Percentiles rank a stretch among this genome's conserved stretches.
These are phyloP conservation scores for Ophiostoma sp. DNA, from an alignment of 2,329 filamentous ascomycete species.

Conservation along the genomic window DNA sequence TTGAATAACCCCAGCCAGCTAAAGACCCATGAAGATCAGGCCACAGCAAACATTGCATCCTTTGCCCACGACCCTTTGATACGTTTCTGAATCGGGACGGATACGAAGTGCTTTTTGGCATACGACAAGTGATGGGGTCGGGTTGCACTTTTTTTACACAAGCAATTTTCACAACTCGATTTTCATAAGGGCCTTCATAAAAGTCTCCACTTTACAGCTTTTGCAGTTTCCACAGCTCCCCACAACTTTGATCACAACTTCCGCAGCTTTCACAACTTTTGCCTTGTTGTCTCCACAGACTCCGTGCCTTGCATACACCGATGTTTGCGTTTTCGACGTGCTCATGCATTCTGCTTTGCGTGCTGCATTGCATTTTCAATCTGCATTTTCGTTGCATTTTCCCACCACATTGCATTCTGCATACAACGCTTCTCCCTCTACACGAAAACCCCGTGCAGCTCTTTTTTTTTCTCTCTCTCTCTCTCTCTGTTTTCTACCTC, in stretches of 20 bases:
- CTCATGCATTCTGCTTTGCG: not conserved
- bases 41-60: not conserved
- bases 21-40: not conserved
- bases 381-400: not conserved
- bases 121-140: not conserved
- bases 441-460: not conserved
- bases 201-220: not conserved
- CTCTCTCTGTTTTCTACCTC: not conserved
- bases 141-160: constrained; percentile 2
- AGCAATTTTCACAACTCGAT: not conserved
- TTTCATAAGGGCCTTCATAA: not conserved
- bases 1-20: not conserved
- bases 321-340: not conserved
- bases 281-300: not conserved
- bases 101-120: not conserved
- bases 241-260: not conserved
- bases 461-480: not conserved
- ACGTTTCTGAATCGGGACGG: not conserved
- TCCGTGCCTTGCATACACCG: not conserved
- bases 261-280: not conserved
- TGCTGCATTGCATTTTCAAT: not conserved
- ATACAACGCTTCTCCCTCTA: not conserved
- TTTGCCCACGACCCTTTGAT: not conserved
- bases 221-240: not conserved
- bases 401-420: not conserved